These are phyloP conservation scores for Malus hybrid DNA, from an alignment of 331 rosid genomes.

Conservation along the genomic window DNA sequence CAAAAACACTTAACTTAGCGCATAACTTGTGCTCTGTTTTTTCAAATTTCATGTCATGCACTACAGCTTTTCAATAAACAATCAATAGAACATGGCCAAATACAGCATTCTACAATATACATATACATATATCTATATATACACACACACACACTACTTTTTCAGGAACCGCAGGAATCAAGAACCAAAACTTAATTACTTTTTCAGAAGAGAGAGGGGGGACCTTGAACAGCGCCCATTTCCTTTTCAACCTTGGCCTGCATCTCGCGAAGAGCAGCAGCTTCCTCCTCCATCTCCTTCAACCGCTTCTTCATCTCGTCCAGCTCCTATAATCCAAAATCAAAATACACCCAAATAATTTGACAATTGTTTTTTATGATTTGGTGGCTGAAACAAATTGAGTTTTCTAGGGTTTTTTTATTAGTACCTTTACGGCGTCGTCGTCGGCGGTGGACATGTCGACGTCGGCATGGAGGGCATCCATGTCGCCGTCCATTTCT, in stretches of 20 bases:
- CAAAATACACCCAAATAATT: neutral
- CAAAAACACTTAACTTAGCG: neutral
- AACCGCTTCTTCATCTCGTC: slow-evolving; percentile 93
- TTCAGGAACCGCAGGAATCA: neutral
- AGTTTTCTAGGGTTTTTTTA: neutral
- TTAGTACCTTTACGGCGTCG: slow-evolving; percentile 61
- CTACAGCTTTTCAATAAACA: neutral
- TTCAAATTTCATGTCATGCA: neutral
- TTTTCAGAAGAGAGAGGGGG: neutral
- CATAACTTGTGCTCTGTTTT: neutral
- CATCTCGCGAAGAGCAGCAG: slow-evolving; percentile 95
- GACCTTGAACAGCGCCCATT: slow-evolving; percentile 91
- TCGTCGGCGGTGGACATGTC: slow-evolving; percentile 86
- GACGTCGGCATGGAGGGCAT: slow-evolving; percentile 39
- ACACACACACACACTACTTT: no score
- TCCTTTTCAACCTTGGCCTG: slow-evolving; percentile 99
- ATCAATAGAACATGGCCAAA: neutral
- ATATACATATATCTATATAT: no score
- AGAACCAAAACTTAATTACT: neutral
- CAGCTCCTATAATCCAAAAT: slow-evolving; percentile 38
- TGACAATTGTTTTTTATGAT: neutral
- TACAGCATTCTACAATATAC: neutral
- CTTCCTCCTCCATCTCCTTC: slow-evolving; percentile 98
- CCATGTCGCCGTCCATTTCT: slow-evolving; percentile 64
- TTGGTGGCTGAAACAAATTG: neutral